phyloP scores from a whole-genome alignment of 495 filamentous ascomycete species.

The Penicillium ucsense region DNA sequence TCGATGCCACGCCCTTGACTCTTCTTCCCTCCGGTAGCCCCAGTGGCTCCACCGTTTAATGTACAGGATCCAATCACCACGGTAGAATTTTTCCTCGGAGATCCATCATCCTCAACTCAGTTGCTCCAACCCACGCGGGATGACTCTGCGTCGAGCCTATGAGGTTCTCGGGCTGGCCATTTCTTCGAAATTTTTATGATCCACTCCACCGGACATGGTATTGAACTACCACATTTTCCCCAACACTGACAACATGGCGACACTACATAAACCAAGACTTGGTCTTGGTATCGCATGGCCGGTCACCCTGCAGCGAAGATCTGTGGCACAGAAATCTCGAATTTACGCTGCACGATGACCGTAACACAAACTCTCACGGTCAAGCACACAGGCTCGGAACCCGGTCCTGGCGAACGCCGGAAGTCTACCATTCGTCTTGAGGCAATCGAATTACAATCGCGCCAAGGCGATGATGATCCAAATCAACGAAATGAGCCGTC shows the following conservation, averaged over 20 bases:
- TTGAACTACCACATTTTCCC: background rate
- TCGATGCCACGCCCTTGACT: background rate
- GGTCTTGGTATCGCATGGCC: too few species aligned
- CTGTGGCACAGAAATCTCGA: too few species aligned
- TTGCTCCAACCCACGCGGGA: background rate
- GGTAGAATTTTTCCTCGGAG: background rate
- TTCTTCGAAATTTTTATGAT: background rate
- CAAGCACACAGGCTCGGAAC: conserved; percentile 1
- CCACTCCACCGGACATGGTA: conserved; percentile 1
- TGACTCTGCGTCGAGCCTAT: background rate
- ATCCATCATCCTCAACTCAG: background rate
- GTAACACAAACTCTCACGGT: background rate
- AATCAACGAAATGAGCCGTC: background rate
- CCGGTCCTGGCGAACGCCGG: background rate
- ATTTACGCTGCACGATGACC: background rate
- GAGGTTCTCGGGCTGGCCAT: background rate
- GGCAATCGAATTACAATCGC: background rate
- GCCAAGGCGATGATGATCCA: background rate
- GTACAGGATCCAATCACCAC: background rate
- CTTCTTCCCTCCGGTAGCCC: background rate
- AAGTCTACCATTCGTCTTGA: background rate
- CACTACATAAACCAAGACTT: too few species aligned
- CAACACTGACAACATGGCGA: background rate
- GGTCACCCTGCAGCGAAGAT: too few species aligned
- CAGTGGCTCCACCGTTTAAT: background rate